Evolutionary conservation across 495 filamentous ascomycete genomes (phyloP).

Genomic region (Aspergillus homomorphus): DNA sequence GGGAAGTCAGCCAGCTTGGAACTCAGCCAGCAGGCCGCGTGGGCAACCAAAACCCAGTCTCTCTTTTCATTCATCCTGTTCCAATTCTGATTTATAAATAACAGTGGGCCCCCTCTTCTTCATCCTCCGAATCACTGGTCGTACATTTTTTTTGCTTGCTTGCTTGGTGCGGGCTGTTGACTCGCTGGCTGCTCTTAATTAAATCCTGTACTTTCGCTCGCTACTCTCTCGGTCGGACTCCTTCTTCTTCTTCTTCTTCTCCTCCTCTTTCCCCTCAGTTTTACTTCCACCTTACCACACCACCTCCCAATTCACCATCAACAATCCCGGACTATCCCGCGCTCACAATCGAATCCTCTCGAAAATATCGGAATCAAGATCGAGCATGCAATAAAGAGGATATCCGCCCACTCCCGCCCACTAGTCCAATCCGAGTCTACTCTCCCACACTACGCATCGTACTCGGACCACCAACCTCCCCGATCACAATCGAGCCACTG

Average conservation of each 20-base stretch:
- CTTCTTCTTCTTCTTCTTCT: neutral
- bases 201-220: neutral
- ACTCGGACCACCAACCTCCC: neutral
- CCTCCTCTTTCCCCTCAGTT: neutral
- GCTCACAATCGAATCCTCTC: neutral
- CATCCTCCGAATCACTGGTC: neutral
- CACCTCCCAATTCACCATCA: neutral
- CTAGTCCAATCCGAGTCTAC: neutral
- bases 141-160: neutral
- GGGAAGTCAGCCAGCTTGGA: neutral
- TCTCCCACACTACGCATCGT: neutral
- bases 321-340: neutral
- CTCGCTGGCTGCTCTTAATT: neutral
- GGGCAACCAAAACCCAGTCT: neutral
- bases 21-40: neutral
- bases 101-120: neutral
- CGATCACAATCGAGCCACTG: neutral
- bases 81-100: neutral
- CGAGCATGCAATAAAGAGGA: no score
- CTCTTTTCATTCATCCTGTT: neutral
- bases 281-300: no score
- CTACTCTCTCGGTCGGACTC: neutral
- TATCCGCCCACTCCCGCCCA: no score
- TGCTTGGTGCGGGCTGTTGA: neutral
- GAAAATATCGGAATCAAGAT: no score